These are phyloP conservation scores for Sclerospora graminicola DNA, from an alignment of 352 stramenopile species.

Conservation along the genomic window DNA sequence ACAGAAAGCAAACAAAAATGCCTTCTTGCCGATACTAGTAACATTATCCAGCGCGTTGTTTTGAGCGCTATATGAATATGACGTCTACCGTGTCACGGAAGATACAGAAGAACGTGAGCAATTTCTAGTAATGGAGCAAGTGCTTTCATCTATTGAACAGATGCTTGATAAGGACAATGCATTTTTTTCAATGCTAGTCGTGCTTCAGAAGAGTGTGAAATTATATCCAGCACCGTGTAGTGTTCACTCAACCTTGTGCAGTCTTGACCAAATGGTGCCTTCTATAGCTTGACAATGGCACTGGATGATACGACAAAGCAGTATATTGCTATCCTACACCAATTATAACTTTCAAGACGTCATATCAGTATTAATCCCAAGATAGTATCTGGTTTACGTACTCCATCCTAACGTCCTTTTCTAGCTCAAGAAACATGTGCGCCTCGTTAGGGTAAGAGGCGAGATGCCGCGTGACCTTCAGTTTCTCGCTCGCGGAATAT, in stretches of 20 bases:
- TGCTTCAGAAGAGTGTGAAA: constrained; percentile 24
- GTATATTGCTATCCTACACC: no score
- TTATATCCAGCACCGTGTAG: constrained; percentile 48
- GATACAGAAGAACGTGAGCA: constrained; percentile 75
- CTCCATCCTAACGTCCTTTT: no score
- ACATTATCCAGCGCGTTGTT: constrained; percentile 55
- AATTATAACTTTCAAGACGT: no score
- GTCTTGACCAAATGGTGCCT: no score
- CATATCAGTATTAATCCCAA: no score
- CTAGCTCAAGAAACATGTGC: no score
- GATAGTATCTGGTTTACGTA: no score
- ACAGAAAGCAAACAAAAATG: constrained; percentile 13
- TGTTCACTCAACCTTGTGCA: constrained; percentile 76
- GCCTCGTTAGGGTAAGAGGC: no score
- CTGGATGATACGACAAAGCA: no score
- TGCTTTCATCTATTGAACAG: constrained; percentile 41
- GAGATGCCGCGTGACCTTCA: no score
- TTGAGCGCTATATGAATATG: constrained; percentile 41
- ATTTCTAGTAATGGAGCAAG: constrained; percentile 68
- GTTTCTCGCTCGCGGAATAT: no score
- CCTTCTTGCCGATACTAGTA: constrained; percentile 29
- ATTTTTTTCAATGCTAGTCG: constrained; percentile 8
- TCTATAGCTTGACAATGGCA: no score
- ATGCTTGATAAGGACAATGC: constrained; percentile 10
- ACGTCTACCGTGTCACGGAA: constrained; percentile 81